Evolutionary conservation across 495 filamentous ascomycete genomes (phyloP).

Genomic region (Podospora pseudoanserina): DNA sequence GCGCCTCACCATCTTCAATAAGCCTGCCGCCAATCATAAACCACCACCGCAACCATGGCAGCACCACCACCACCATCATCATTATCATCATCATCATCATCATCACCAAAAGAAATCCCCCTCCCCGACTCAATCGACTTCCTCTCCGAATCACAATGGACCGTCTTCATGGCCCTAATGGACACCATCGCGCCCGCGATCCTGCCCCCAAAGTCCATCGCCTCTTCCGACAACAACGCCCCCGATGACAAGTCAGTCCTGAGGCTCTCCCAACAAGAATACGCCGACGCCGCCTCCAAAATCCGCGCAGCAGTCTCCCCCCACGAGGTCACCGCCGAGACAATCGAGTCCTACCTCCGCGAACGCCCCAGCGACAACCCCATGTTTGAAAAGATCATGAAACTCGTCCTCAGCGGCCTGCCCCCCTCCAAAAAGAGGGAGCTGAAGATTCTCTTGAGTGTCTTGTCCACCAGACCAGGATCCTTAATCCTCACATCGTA

Average conservation of each 20-base stretch:
- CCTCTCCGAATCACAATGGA: slow-evolving; percentile 17
- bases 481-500: slow-evolving; percentile 66
- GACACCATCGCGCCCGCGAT: slow-evolving; percentile 20
- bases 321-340: slow-evolving; percentile 15
- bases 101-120: slow-evolving; percentile 12
- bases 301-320: slow-evolving; percentile 15
- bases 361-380: slow-evolving; percentile 31
- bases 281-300: slow-evolving; percentile 10
- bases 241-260: not conserved
- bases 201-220: slow-evolving; percentile 1
- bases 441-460: slow-evolving; percentile 27
- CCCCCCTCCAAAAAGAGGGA: slow-evolving; percentile 28
- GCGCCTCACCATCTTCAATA: not conserved
- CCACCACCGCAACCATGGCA: not conserved
- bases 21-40: not conserved
- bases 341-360: slow-evolving; percentile 38
- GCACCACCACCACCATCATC: slow-evolving; percentile 2
- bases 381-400: slow-evolving; percentile 24
- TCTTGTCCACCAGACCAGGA: slow-evolving; percentile 59
- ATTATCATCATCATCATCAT: not conserved
- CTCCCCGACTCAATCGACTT: slow-evolving; percentile 11
- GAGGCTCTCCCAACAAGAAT: slow-evolving; percentile 14
- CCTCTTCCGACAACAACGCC: not conserved
- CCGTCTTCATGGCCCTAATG: slow-evolving; percentile 24
- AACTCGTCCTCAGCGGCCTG: slow-evolving; percentile 23